Base-by-base conservation (phyloP, 2,329 filamentous ascomycete species). In the Aspergillus costaricaensis region DNA sequence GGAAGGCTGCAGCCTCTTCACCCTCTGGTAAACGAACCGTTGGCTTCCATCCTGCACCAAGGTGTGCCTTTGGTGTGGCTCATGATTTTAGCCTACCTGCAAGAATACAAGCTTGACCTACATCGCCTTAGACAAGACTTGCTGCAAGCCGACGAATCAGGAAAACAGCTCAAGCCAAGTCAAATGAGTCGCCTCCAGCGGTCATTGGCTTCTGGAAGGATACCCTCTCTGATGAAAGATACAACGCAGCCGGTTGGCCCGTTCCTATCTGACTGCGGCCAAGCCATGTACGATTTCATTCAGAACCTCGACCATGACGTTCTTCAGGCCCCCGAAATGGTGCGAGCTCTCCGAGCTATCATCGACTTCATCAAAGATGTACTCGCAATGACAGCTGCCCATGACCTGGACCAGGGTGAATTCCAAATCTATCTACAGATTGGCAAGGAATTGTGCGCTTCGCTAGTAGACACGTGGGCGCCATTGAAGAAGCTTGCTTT, bases 341-440 rank as follows among this genome's bases (percentile, higher is more conserved):
- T 74, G 14, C 58, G 67, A 14, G 64, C 70, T 12, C 62, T 75
- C 43, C 67, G 68, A 15, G 70, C 72, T 10, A 68, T 81, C 3
- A 69, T 79, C 23, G 67, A 67, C 17, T 78, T 84, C 58, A 83
- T 83, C 67, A 79, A 77, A 72, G 81, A 84, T 62, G 74, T 86
- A 32, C 74, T 82, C 43, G 63, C 70, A 43, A 69, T 83, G 36
- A 75, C 79, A 15, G 68, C 77, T 51, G 70, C 72, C 9, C 67
- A 68, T 5, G 72, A 75, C 23, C 77, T 86, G 47, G 81, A 86
- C 59, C 79, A 83, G 49, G 82, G 82, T 8, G 74, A 79, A 9
- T 84, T 86, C 62, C 81, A 85, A 62, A 81, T 82, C 2, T 85
- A 85, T 63, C 74, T 86, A 15, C 74, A 79, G 55, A 70, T 79